A percentile compares a stretch with the other conserved stretches of the same genome.
Evolutionary conservation across 1,139 yeast genomes (phyloP).

Genomic region (Saccharomyces pastorianus): DNA sequence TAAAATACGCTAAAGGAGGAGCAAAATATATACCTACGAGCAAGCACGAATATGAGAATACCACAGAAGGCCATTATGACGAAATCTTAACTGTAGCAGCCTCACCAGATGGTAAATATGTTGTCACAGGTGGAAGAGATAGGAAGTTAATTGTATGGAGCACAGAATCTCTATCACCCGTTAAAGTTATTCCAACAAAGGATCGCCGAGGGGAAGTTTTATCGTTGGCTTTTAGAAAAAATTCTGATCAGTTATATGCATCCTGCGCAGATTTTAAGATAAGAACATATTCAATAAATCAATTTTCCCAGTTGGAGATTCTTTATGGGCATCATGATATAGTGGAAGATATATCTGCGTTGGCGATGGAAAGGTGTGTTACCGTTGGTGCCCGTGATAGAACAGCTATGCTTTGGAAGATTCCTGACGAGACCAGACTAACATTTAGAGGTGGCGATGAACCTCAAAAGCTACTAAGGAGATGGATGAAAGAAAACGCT

Average conservation of each 20-base stretch:
- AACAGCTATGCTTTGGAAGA: constrained; percentile 94
- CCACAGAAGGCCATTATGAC: constrained; percentile 58
- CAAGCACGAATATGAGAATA: constrained; percentile 35
- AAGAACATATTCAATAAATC: constrained; percentile 78
- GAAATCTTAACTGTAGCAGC: constrained; percentile 75
- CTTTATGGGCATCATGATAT: constrained; percentile 93
- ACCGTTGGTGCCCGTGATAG: constrained; percentile 93
- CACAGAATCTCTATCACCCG: constrained; percentile 62
- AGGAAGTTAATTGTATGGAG: constrained; percentile 79
- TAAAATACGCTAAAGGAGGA: constrained; percentile 63
- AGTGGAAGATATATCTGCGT: constrained; percentile 70
- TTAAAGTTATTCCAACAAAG: constrained; percentile 67
- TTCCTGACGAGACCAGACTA: constrained; percentile 85
- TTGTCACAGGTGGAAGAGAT: constrained; percentile 88
- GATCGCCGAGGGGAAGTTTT: constrained; percentile 64
- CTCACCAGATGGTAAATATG: constrained; percentile 76
- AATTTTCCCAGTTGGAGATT: constrained; percentile 80
- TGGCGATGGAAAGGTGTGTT: constrained; percentile 83
- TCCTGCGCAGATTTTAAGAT: constrained; percentile 90
- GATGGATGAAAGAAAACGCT: constrained; percentile 33
- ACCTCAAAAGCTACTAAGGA: constrained; percentile 39
- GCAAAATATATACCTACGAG: constrained; percentile 39
- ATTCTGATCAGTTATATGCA: constrained; percentile 78
- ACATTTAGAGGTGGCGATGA: constrained; percentile 88
- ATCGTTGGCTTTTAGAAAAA: constrained; percentile 68